Base-by-base conservation (phyloP, 805 yeast species). In the Myxozyma neotropica region DNA sequence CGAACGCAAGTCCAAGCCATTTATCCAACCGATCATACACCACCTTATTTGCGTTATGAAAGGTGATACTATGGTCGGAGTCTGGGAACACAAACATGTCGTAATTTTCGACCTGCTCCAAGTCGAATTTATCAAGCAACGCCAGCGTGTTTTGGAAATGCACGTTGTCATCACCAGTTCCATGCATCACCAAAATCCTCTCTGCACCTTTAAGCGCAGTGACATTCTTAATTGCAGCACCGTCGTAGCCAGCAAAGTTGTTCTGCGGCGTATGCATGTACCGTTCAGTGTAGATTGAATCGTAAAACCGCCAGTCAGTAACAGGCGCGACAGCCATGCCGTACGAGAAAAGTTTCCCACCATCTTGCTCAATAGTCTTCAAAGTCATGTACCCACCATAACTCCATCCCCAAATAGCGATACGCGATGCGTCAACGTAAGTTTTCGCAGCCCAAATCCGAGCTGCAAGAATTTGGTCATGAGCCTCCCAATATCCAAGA, bases 241-340 rank as follows among this genome's bases (percentile, higher is more conserved):
- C 67, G 3, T 71, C 70, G 72, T 93, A 93, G 0, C 93, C 94
- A 3, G 60, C 66, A 1, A 76, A 70, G 71, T 92, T 89, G 48
- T 80, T 77, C 67, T 80, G 78, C 0, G 97, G 97, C 1, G 85
- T 80, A 64, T 88, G 89, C 96, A 94, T 88, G 73, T 94, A 94
- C 63, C 99, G 77, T 75, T 94, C 99, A 0, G 98, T 93, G 74
- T 94, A 93, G 17, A 93, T 83, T 0, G 97, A 88, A 74, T 93
- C 98, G 71, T 93, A 94, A 55, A 88, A 80, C 55, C 83, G 75
- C 97, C 97, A 94, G 72, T 91, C 88, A 0, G 98, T 94, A 1
- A 94, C 99, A 0, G 99, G 99, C 0, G 99, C 99, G 24, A 94
- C 98, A 0, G 98, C 86, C 81, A 91, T 84, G 8, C 98, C 98